Base-by-base conservation (phyloP, 2,329 filamentous ascomycete genomes). In the Canariomyces notabilis region DNA sequence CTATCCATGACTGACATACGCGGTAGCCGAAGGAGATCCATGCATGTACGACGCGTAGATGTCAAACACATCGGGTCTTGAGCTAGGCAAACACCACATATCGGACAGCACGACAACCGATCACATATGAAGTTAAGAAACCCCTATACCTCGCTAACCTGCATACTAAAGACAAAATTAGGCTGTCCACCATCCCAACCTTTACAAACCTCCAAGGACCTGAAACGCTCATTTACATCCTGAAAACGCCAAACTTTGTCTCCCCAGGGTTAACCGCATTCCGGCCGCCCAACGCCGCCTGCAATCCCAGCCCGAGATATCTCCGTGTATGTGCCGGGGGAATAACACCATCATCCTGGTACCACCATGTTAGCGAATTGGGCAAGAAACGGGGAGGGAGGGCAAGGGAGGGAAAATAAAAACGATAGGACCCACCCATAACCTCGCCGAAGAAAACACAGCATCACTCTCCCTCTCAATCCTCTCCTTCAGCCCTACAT, bases 381-480 rank as follows among this genome's bases (percentile, higher is more conserved):
- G 4, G 4, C 26, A 29, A 4, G 26, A 8, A 44, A n/a, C n/a
- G n/a, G n/a, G n/a, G n/a, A n/a, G n/a, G n/a, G n/a, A n/a, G n/a
- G n/a, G n/a, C 19, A 39, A 19, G 6, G 11, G 14, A 20, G 32
- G 41, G 40, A 42, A 50, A 26, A 43, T 15, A 34, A 38, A 8
- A 18, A 54, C 12, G 29, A 21, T 5, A 22, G n/a, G 32, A 70
- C 74, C 67, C 57, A 78, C 91, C 93, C 93, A 98, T 58, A 97
- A 67, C 52, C 91, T 77, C 5, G 93, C 91, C 23, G 84, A 89
- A 1, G 89, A 93, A 66, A 89, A 97, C 1, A 85, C 81, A 1
- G 89, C 89, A 57, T 95, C 87, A 44, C 87, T 95, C 72, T 97
- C 91, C 42, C 76, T 75, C 63, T 97, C 91, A 57, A 98, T 97